These are phyloP conservation scores for Solanum okadae DNA, from an alignment of 257 asterid species.

Conservation along the genomic window DNA sequence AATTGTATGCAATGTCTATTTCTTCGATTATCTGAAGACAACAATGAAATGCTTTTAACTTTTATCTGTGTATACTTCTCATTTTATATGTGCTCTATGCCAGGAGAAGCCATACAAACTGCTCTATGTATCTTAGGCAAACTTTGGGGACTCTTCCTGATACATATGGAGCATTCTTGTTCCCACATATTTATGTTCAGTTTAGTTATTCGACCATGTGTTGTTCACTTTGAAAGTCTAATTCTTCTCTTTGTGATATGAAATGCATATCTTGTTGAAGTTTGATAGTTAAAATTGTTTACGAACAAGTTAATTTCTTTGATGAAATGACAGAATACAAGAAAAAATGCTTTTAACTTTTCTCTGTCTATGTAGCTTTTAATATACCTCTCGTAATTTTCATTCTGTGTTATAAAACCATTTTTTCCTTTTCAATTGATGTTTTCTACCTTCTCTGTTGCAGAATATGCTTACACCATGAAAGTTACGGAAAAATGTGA, in stretches of 20 bases:
- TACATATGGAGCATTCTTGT: not conserved
- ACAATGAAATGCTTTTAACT: not conserved
- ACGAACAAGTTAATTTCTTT: not conserved
- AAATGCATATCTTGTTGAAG: not conserved
- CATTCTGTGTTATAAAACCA: not conserved
- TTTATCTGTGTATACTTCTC: not conserved
- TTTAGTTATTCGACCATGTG: not conserved
- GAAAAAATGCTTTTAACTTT: not conserved
- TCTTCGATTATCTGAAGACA: not conserved
- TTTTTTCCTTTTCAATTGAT: not conserved
- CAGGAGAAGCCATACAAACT: not conserved
- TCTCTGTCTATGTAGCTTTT: not conserved
- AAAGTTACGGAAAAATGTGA: constrained; percentile 90
- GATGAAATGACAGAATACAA: not conserved
- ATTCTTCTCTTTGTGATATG: not conserved
- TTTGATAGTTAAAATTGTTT: not conserved
- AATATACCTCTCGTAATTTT: not conserved
- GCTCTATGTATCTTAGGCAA: not conserved
- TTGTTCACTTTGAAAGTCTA: not conserved
- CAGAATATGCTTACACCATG: constrained; percentile 94
- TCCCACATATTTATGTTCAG: not conserved
- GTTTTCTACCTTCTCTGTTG: not conserved
- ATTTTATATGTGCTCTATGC: not conserved
- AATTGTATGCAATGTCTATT: not conserved
- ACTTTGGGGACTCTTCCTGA: not conserved